Base-by-base conservation (phyloP, 768 basidiomycete species). In the Stropharia rugosoannulata region DNA sequence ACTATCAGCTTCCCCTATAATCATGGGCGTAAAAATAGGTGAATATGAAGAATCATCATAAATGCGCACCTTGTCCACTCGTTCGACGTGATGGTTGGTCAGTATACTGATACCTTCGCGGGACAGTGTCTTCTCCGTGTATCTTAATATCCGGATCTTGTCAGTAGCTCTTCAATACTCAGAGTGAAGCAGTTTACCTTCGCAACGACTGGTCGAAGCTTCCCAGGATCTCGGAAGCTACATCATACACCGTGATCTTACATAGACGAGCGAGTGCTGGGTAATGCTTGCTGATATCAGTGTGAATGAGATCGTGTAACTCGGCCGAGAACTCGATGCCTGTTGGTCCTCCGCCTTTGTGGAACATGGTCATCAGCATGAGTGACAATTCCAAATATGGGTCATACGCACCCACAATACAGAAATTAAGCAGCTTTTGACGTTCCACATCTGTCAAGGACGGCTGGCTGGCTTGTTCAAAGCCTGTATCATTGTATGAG, bases 271-370 rank as follows among this genome's bases (percentile, higher is more conserved):
- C 81, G 8, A 94, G 79, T 3, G 74, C 67, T 2, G 90, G 87
- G 65, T 85, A 90, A 62, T 87, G 79, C 19, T 68, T 68, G 16
- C 70, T 64, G 27, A 91, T 77, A 57, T 94, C 91, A 4, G 80
- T 75, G 56, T 84, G 82, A 32, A 93, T 72, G 1, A 93, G 75
- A 67, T 94, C 91, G 61, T 90, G 84, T 45, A 94, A 67, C 67
- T 93, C 92, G 8, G 91, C 90, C 0, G 90, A 80, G 62, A 93
- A 93, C 69, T 93, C 92, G 42, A 92, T 86, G 11, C 90, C 89
- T 9, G 87, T 89, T 0, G 85, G 87, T 6, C 88, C 87, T 32
- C 86, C 86, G n/a, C 87, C 86, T 87, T 56, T 19, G 29, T 32
- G 29, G 29, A 35, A 43, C 56, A 53, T 22, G 35, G 48, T 48